Conservation (phyloP, 345 rosid species). For the Populus euphratica region DNA sequence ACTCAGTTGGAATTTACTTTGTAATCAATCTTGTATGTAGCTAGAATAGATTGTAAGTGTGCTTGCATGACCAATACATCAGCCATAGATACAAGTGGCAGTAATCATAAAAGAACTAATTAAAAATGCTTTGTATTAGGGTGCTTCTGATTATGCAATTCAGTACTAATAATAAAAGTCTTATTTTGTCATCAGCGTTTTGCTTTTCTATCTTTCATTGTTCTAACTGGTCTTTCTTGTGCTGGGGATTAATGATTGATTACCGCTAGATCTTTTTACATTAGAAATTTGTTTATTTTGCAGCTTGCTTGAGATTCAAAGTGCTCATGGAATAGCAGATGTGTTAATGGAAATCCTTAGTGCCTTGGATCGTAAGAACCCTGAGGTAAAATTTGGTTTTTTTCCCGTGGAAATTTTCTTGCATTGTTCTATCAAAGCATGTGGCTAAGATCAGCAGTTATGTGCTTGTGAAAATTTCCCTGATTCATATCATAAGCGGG, state of each 20-base stretch:
- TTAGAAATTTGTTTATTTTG: constrained; percentile 14
- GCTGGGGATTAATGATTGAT: not conserved
- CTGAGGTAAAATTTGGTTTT: constrained; percentile 48
- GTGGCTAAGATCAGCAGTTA: not conserved
- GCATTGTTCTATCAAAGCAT: not conserved
- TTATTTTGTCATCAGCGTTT: not conserved
- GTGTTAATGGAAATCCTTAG: constrained; percentile 80
- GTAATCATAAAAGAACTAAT: not conserved
- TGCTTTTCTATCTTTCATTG: not conserved
- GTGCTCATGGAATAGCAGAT: constrained; percentile 66
- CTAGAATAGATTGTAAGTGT: not conserved
- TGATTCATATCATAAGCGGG: not conserved
- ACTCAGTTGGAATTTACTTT: not conserved
- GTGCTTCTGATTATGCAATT: not conserved
- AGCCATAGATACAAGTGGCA: not conserved
- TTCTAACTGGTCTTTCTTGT: not conserved
- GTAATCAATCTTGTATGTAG: not conserved
- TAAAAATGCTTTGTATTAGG: not conserved
- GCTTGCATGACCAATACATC: not conserved
- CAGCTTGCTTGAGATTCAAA: constrained; percentile 76
- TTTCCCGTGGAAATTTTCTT: not conserved
- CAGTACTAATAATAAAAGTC: not conserved
- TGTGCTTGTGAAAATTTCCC: not conserved
- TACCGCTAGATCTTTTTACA: not conserved
- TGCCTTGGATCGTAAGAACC: constrained; percentile 74